These are phyloP conservation scores for Cyclaneusma minus DNA, from an alignment of 2,329 filamentous ascomycete species.

Conservation along the genomic window DNA sequence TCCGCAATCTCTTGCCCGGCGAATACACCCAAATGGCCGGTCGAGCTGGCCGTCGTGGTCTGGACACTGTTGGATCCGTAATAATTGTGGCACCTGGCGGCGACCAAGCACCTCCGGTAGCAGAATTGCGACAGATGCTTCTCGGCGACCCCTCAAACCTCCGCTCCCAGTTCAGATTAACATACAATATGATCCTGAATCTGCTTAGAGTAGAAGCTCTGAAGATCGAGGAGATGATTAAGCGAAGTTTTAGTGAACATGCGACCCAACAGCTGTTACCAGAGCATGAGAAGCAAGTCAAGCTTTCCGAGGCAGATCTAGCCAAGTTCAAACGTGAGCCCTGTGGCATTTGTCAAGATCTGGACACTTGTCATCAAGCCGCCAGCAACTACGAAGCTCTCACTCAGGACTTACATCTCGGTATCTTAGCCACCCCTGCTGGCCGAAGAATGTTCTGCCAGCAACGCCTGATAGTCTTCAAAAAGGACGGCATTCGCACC, in stretches of 20 bases:
- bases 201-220: conserved; percentile 85
- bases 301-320: conserved; percentile 79
- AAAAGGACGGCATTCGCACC: conserved; percentile 68
- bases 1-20: conserved; percentile 80
- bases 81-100: conserved; percentile 74
- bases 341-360: conserved; percentile 70
- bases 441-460: conserved; percentile 65
- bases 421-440: conserved; percentile 63
- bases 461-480: conserved; percentile 70
- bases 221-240: conserved; percentile 99
- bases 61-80: conserved; percentile 85
- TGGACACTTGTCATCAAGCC: conserved; percentile 69
- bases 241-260: conserved; percentile 96
- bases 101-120: conserved; percentile 78
- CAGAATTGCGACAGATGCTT: conserved; percentile 81
- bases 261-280: conserved; percentile 87
- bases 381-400: conserved; percentile 65
- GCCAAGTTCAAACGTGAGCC: conserved; percentile 77
- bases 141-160: conserved; percentile 90
- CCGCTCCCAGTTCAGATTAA: conserved; percentile 87
- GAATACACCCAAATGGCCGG: conserved; percentile 99
- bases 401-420: conserved; percentile 67
- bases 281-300: conserved; percentile 90
- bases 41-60: conserved; percentile 77
- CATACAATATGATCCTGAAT: conserved; percentile 99